Percentiles rank a stretch among this genome's conserved stretches.
Conservation (phyloP, 192 early-diverging fungal genomes). For the Dimargaris xerosporica region DNA sequence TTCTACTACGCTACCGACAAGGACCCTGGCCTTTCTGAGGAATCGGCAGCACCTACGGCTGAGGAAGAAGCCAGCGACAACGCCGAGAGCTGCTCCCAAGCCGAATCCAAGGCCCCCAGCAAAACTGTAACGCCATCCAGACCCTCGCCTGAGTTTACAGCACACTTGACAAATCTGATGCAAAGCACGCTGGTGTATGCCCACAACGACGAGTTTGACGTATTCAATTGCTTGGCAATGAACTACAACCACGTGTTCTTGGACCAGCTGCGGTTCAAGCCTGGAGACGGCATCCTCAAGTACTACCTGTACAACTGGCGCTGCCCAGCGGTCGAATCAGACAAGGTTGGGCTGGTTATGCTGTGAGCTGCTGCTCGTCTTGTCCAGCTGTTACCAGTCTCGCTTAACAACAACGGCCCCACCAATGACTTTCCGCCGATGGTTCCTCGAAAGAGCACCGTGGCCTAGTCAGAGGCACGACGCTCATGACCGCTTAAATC, state of each 20-base stretch:
- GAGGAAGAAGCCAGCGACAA: constrained; percentile 23
- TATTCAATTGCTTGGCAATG: constrained; percentile 85
- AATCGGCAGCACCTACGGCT: background rate
- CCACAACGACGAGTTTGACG: constrained; percentile 59
- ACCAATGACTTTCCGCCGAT: too few species aligned
- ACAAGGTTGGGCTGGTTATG: constrained; percentile 81
- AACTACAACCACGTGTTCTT: constrained; percentile 79
- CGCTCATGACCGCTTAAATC: too few species aligned
- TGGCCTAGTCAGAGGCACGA: too few species aligned
- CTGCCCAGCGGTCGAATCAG: constrained; percentile 44
- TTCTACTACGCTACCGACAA: constrained; percentile 76
- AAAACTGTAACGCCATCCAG: background rate
- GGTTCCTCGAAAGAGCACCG: too few species aligned
- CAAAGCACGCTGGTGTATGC: constrained; percentile 72
- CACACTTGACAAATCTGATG: constrained; percentile 43
- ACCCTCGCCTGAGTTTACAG: constrained; percentile 19
- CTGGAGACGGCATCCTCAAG: constrained; percentile 85
- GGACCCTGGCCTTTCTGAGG: constrained; percentile 16
- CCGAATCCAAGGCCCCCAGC: constrained; percentile 24
- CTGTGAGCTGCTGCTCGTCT: constrained; percentile 27
- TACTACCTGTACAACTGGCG: constrained; percentile 97
- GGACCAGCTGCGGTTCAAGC: constrained; percentile 75
- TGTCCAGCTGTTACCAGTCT: too few species aligned
- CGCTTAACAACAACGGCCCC: too few species aligned
- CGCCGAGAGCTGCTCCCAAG: constrained; percentile 19